These are phyloP conservation scores for Nitzschia putrida DNA, from an alignment of 108 stramenopile genomes.

Conservation along the genomic window DNA sequence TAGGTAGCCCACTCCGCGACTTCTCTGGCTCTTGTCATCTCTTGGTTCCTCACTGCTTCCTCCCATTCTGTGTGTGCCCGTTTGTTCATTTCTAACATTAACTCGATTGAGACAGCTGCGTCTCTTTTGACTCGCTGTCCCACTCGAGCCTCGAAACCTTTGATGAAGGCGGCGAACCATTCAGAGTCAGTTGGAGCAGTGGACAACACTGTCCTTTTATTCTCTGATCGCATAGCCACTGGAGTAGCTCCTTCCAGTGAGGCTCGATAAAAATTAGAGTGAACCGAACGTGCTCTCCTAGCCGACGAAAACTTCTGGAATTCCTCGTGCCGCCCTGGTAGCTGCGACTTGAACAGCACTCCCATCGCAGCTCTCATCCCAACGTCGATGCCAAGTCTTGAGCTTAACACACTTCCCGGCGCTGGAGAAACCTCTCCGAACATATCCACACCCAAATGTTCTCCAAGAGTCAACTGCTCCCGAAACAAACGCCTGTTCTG, in stretches of 20 bases:
- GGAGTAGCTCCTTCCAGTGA: background rate
- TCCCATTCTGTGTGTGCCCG: background rate
- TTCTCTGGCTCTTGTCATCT: no score
- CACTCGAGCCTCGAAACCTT: background rate
- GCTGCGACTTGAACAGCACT: background rate
- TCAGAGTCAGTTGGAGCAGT: background rate
- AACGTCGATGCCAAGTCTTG: background rate
- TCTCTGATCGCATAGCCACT: background rate
- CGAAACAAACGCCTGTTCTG: conserved; percentile 4
- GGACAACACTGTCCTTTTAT: background rate
- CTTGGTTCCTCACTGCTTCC: background rate
- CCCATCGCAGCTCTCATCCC: conserved; percentile 3
- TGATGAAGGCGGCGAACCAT: background rate
- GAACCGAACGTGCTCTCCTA: background rate
- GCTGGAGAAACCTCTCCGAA: background rate
- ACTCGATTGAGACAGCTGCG: background rate
- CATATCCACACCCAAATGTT: background rate
- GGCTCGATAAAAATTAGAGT: background rate
- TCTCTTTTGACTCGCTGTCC: background rate
- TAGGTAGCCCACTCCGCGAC: background rate
- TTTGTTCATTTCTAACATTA: background rate
- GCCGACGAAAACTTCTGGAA: conserved; percentile 6
- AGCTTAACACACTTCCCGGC: background rate
- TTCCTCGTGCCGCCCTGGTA: background rate
- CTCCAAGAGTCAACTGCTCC: background rate